Evolutionary conservation across 768 basidiomycete species (phyloP), one percentile per base, ranked within the genome.

Genomic region (Chiua virens): DNA sequence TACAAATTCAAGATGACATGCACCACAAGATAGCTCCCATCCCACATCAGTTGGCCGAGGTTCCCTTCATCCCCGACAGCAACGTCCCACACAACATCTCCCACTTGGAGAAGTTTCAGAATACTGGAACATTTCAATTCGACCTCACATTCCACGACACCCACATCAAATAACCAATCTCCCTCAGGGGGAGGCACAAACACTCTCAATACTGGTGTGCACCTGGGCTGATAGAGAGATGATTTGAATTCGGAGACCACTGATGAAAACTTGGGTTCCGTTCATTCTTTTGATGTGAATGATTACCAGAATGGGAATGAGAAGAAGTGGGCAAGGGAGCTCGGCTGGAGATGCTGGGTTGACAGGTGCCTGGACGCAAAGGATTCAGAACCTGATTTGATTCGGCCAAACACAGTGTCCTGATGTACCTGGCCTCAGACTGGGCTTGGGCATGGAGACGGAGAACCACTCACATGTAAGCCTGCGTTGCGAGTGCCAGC

Each of bases 141-240:
- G 1, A 79, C 81, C 66, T 94, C 92, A 63, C 91, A 92, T 59
- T 87, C 86, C 49, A 91, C 60, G 18, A 94, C 83, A 51, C 88
- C 86, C 57, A 80, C 76, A 66, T 93, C 91, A 10, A 86, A 86
- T 41, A 94, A 71, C 91, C 91, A 94, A 56, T 87, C 85, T 8
- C 90, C 90, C 47, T 91, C 89, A 0, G 87, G 87, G 9, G 87
- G 89, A 18, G 90, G 92, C 4, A 94, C 87, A 60, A 92, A 93
- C 32, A 90, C 87, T 20, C 88, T 74, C 55, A 93, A 61, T 18
- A 92, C 72, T 20, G 89, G 89, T 3, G 92, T 90, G 14, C 89
- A 83, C 15, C 84, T 79, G 9, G 77, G 65, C 25, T 82, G 76
- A 75, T 84, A 86, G 45, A 93, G 73, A 8, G 91, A 87, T 0